phyloP scores from a whole-genome alignment of 148 eudicot genomes.

The Cornus controversa region DNA sequence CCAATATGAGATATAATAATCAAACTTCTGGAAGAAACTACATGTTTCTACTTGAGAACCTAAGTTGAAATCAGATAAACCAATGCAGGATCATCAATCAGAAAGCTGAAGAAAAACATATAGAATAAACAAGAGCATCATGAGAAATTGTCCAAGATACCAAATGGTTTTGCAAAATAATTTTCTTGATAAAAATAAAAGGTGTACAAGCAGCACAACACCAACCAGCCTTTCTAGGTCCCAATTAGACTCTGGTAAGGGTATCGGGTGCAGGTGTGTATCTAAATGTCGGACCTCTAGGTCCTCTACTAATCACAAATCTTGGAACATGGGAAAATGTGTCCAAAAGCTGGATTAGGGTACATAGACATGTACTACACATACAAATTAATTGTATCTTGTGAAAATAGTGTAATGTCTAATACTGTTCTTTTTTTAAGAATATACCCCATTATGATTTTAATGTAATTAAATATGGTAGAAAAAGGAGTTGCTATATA shows the following conservation, averaged over 20 bases:
- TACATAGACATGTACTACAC: too few species aligned
- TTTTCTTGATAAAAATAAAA: neutral
- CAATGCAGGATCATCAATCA: neutral
- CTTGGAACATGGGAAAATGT: neutral
- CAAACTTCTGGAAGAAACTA: neutral
- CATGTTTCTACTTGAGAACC: neutral
- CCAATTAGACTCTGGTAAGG: neutral
- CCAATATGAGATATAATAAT: neutral
- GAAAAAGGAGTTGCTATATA: too few species aligned
- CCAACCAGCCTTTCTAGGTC: neutral
- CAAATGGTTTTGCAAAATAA: neutral
- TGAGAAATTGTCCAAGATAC: neutral
- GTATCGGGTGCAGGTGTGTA: too few species aligned
- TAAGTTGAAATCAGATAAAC: neutral
- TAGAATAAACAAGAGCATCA: neutral
- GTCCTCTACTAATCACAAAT: too few species aligned
- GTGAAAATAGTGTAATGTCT: too few species aligned
- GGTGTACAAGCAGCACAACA: neutral
- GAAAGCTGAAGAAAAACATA: neutral
- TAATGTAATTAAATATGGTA: too few species aligned
- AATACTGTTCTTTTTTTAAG: too few species aligned
- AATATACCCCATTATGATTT: too few species aligned
- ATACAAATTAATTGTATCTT: too few species aligned
- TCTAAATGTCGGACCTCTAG: too few species aligned
- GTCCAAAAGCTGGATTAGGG: neutral